Evolutionary conservation across 2,329 filamentous ascomycete species (phyloP).

Genomic region (Microdochium nivale): DNA sequence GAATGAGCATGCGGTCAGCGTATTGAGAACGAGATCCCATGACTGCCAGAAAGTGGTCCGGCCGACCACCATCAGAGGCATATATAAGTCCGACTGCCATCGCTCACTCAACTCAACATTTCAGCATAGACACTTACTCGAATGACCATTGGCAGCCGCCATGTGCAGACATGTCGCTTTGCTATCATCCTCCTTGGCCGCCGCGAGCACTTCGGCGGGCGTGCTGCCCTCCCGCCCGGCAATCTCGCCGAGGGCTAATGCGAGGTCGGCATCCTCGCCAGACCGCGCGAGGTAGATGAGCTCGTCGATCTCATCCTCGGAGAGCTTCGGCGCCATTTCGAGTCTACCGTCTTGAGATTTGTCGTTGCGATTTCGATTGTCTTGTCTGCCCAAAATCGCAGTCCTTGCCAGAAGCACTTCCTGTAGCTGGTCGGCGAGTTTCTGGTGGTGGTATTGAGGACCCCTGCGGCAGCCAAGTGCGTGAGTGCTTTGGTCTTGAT

Average conservation of each 20-base stretch:
- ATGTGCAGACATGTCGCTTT: conserved; percentile 84
- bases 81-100: too few relatives aligned
- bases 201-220: conserved; percentile 55
- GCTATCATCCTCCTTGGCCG: conserved; percentile 60
- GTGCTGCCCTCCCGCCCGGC: conserved; percentile 51
- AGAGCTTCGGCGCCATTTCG: conserved; percentile 44
- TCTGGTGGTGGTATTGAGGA: neutral
- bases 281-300: conserved; percentile 78
- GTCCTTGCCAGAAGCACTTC: neutral
- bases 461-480: neutral
- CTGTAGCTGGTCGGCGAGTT: too few relatives aligned
- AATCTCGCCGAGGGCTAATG: conserved; percentile 47
- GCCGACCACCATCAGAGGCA: too few relatives aligned
- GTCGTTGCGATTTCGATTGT: neutral
- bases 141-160: conserved; percentile 83
- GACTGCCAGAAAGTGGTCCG: too few relatives aligned
- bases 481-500: too few relatives aligned
- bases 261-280: conserved; percentile 66
- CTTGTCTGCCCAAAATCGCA: neutral
- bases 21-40: too few relatives aligned
- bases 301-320: conserved; percentile 81
- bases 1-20: too few relatives aligned
- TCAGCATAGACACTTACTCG: conserved; percentile 43
- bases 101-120: conserved; percentile 13
- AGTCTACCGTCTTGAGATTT: neutral